Evolutionary conservation across 805 yeast genomes (phyloP).

Genomic region (Huiozyma naganishii): DNA sequence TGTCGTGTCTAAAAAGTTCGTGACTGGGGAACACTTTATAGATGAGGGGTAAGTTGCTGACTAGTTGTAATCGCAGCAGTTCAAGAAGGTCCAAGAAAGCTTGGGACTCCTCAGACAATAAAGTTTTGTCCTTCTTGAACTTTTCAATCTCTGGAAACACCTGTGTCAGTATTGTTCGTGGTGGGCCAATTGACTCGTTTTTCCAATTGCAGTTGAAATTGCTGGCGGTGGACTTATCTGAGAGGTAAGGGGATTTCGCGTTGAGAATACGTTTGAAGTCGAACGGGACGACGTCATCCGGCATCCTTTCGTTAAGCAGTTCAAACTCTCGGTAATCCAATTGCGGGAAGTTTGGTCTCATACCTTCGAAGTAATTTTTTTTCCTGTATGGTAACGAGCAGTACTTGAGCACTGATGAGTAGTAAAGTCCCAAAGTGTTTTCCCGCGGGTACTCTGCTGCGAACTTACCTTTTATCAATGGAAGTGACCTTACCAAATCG

Average conservation of each 20-base stretch:
- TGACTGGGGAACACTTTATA: conserved; percentile 23
- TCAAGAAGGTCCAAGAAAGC: conserved; percentile 17
- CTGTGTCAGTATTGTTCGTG: conserved; percentile 13
- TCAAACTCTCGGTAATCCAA: conserved; percentile 3
- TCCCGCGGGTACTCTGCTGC: conserved; percentile 22
- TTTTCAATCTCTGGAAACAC: conserved; percentile 24
- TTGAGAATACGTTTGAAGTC: conserved; percentile 18
- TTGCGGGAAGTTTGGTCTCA: conserved; percentile 9
- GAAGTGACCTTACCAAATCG: conserved; percentile 2
- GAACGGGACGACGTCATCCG: conserved; percentile 12
- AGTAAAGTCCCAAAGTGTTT: conserved; percentile 19
- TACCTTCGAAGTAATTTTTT: conserved; percentile 16
- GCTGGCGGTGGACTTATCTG: not conserved
- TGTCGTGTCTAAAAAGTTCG: conserved; percentile 19
- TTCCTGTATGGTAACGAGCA: conserved; percentile 25
- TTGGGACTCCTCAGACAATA: conserved; percentile 9
- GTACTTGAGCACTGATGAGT: conserved; percentile 21
- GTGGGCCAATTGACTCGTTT: conserved; percentile 4
- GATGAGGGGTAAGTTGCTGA: conserved; percentile 21
- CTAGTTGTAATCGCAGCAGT: conserved; percentile 12
- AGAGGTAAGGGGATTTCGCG: conserved; percentile 8
- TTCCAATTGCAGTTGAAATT: not conserved
- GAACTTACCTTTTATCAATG: conserved; percentile 21
- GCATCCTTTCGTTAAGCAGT: not conserved
- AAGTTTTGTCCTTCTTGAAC: conserved; percentile 8